Conservation (phyloP, 495 filamentous ascomycete genomes). For the Jackrogersella multiformis region DNA sequence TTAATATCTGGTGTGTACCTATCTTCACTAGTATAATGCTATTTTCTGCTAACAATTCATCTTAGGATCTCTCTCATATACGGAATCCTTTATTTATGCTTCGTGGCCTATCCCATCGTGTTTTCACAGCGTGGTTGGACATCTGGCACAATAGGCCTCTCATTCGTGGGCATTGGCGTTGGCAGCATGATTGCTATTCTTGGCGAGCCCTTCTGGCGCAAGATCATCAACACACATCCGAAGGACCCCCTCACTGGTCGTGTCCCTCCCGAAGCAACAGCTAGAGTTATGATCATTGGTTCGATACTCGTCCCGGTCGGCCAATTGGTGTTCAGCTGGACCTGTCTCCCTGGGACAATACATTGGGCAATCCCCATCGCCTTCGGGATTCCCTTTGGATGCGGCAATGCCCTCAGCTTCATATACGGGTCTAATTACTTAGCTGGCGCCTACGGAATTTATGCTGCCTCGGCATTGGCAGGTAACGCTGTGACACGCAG, state of each 20-base stretch:
- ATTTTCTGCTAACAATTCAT: background rate
- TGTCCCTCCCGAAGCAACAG: slow-evolving; percentile 76
- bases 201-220: slow-evolving; percentile 74
- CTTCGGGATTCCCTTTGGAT: slow-evolving; percentile 80
- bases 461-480: slow-evolving; percentile 78
- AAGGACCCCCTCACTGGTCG: slow-evolving; percentile 74
- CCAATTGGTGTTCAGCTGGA: slow-evolving; percentile 84
- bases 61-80: slow-evolving; percentile 64
- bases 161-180: slow-evolving; percentile 82
- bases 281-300: slow-evolving; percentile 75
- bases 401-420: slow-evolving; percentile 79
- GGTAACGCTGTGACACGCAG: slow-evolving; percentile 78
- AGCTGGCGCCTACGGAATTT: slow-evolving; percentile 79
- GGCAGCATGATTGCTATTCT: slow-evolving; percentile 74
- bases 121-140: slow-evolving; percentile 81
- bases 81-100: slow-evolving; percentile 85
- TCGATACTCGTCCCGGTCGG: slow-evolving; percentile 73
- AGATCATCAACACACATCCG: slow-evolving; percentile 74
- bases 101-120: slow-evolving; percentile 84
- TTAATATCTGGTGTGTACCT: slow-evolving; percentile 68
- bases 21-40: background rate
- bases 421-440: slow-evolving; percentile 84
- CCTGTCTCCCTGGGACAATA: slow-evolving; percentile 73
- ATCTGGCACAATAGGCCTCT: slow-evolving; percentile 74
- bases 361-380: slow-evolving; percentile 80